Evolutionary conservation across 1,284 basidiomycete genomes (phyloP), one percentile per base, ranked within the genome.

Genomic region (Rhodotorula sp.): DNA sequence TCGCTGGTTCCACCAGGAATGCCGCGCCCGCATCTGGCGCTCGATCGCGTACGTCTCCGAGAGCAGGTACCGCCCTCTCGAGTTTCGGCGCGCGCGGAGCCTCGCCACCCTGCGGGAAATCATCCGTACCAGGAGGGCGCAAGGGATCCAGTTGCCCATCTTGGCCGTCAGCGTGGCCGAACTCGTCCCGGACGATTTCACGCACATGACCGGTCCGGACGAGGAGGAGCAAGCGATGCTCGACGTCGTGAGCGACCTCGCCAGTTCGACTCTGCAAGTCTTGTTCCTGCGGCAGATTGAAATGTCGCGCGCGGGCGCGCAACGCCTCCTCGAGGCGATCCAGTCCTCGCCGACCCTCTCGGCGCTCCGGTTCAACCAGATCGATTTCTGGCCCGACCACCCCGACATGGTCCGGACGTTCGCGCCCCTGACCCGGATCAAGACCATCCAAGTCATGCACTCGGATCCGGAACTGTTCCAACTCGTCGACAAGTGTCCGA

Each of bases 371-470:
- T 61, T 74, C 61, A 74, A 76, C 48, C 68, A 68, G 64, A 62
- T 74, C 68, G 60, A 69, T 4, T 60, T 60, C 14, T 45, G 38
- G n/a, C n/a, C 38, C n/a, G 5, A 38, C 2, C 21, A 54, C 34
- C 55, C 47, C 10, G 12, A 12, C 5, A 2, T 62, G 6, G 43
- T 64, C 4, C 21, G 28, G 1, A 1, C n/a, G 1, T 31, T 67
- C 12, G 8, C 38, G 1, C 16, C 23, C 6, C 55, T 75, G 10
- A 19, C 34, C 7, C 34, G 61, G 14, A 49, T 75, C 28, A 60
- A 57, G 38, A 75, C 73, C 14, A 48, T 75, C 18, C 73, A 75
- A 57, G 49, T 75, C 60, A 75, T 73, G 71, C 73, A 75, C 50
- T 67, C 71, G 15, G 60, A 59, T 15, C 26, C 58, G 7, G 62